Conservation (phyloP, 768 basidiomycete species). For the Termitomyces sp. region DNA sequence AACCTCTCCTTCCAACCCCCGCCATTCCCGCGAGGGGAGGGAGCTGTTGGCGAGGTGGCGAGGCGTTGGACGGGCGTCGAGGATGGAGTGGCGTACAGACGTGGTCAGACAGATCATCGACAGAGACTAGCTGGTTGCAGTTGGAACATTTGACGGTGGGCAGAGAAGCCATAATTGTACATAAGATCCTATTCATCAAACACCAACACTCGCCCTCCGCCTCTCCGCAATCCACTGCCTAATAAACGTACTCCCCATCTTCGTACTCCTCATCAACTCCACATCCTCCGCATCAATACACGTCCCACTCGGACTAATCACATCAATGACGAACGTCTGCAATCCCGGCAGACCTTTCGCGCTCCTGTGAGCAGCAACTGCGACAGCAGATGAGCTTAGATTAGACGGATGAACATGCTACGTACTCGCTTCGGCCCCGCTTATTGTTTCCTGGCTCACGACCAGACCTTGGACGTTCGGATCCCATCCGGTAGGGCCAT, state of each 20-base stretch:
- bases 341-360: slow-evolving; percentile 56
- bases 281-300: slow-evolving; percentile 64
- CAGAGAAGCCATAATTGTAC: slow-evolving; percentile 34
- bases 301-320: slow-evolving; percentile 69
- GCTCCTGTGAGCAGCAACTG: slow-evolving; percentile 65
- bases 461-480: slow-evolving; percentile 89
- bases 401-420: slow-evolving; percentile 6
- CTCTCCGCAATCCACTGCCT: slow-evolving; percentile 68
- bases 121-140: slow-evolving; percentile 67
- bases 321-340: slow-evolving; percentile 77
- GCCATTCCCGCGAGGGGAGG: slow-evolving; percentile 72
- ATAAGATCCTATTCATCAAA: too few species aligned
- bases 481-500: slow-evolving; percentile 88
- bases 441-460: slow-evolving; percentile 83
- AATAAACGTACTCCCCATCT: slow-evolving; percentile 95
- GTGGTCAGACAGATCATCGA: slow-evolving; percentile 75
- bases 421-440: slow-evolving; percentile 74
- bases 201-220: not conserved
- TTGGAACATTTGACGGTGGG: slow-evolving; percentile 85
- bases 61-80: slow-evolving; percentile 6
- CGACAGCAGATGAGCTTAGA: not conserved
- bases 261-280: slow-evolving; percentile 67
- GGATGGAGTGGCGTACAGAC: slow-evolving; percentile 45
- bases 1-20: slow-evolving; percentile 83
- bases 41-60: not conserved